Percentiles rank a stretch among this genome's conserved stretches.
Evolutionary conservation across 345 rosid genomes (phyloP).

Genomic region (Eucalyptus polyanthemos): DNA sequence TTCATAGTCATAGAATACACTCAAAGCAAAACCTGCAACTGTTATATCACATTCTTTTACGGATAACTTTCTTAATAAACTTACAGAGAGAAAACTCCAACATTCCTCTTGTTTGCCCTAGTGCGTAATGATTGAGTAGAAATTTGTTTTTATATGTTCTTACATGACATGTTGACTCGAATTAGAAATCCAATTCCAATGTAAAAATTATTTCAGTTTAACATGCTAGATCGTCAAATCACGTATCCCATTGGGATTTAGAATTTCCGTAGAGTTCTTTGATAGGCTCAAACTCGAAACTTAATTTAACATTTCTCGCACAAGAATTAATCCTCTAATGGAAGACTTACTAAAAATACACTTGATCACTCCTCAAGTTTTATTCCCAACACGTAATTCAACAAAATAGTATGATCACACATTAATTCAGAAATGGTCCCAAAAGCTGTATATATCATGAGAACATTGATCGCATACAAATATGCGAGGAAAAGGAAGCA

Average conservation of each 20-base stretch:
- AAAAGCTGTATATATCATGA: neutral
- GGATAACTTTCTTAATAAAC: neutral
- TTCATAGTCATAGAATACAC: neutral
- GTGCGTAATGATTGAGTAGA: neutral
- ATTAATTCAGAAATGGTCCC: neutral
- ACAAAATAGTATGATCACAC: neutral
- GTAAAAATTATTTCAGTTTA: neutral
- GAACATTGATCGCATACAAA: neutral
- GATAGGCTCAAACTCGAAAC: neutral
- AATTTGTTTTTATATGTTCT: neutral
- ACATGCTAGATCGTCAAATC: neutral
- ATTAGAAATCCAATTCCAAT: neutral
- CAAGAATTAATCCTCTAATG: neutral
- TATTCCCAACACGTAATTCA: neutral
- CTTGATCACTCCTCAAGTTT: neutral
- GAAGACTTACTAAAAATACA: neutral
- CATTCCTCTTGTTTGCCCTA: neutral
- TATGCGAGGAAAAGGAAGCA: neutral
- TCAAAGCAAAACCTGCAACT: neutral
- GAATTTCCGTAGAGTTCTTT: neutral
- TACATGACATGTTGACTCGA: neutral
- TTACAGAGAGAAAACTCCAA: neutral
- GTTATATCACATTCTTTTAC: neutral
- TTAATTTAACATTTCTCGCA: neutral
- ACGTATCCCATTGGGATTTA: neutral